Conservation (phyloP, 1,284 basidiomycete species). For the Filobasidium uniguttulatum region DNA sequence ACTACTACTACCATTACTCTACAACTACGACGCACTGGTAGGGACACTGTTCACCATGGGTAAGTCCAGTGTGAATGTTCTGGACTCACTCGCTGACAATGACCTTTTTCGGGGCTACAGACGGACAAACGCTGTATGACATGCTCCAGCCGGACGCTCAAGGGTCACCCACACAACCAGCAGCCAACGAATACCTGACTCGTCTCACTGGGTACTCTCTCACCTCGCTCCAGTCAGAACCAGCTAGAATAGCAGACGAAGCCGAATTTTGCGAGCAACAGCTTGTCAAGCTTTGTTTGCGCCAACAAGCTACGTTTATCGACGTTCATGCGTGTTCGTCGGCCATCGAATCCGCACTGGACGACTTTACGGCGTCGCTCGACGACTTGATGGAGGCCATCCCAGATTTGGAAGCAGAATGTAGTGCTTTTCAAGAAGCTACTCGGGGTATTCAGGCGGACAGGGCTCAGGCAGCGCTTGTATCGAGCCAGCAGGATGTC, state of each 20-base stretch:
- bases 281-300: conserved; percentile 70
- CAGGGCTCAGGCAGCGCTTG: conserved; percentile 57
- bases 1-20: too few species aligned
- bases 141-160: too few species aligned
- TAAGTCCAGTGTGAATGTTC: too few species aligned
- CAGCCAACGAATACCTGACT: conserved; percentile 25
- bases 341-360: conserved; percentile 54
- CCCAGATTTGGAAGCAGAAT: conserved; percentile 55
- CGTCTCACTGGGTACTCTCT: conserved; percentile 54
- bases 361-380: conserved; percentile 49
- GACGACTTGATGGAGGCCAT: conserved; percentile 51
- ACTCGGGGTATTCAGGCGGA: conserved; percentile 49
- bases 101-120: too few species aligned
- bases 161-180: too few species aligned
- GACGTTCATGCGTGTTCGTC: conserved; percentile 49
- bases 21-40: too few species aligned
- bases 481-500: conserved; percentile 80
- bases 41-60: too few species aligned
- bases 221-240: conserved; percentile 53
- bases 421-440: conserved; percentile 49
- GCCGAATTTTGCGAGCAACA: conserved; percentile 70
- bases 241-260: conserved; percentile 58
- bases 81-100: too few species aligned
- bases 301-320: conserved; percentile 76
- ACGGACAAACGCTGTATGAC: too few species aligned